Evolutionary conservation across 306 rosid genomes (phyloP), one percentile per base, ranked within the genome.

Genomic region (Trifolium repens): DNA sequence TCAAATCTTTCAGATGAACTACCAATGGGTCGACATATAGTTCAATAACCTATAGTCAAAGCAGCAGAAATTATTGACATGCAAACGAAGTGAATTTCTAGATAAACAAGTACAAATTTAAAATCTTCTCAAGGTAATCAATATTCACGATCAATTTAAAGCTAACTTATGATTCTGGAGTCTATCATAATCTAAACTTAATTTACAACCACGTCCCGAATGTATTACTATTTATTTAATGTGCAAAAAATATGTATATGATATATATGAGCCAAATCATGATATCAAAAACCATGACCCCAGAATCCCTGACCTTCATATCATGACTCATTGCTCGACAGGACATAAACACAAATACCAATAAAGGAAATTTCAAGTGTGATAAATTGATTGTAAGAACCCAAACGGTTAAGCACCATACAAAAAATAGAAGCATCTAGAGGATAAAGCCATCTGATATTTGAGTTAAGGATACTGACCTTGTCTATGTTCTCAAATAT

Each of bases 21-120:
- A 85, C 84, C 78, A 81, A 62, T 72, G 86, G 88, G 52, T 81
- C 76, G 77, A 85, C 79, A 75, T 71, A 81, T 59, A 34, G 16
- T 75, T 71, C 84, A 22, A 81, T 64, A 66, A 85, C 88, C 88
- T 85, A 46, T 54, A 50, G 47, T 35, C 61, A 47, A 3, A 64
- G 63, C 17, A 75, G 40, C 42, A 17, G 35, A 66, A 78, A 73
- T 63, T 42, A 63, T 57, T 50, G 37, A 34, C 9, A 35, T 59
- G 57, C 44, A 26, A 77, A 84, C 15, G 39, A 44, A 55, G 39
- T 49, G 71, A 63, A 55, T 35, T 63, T 68, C 79, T 54, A 47
- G 16, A 77, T n/a, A 55, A 67, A 42, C 74, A 69, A 67, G 17
- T 35, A 12, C 35, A 77, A 60, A 44, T 19, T 54, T 43, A 68